phyloP scores from a whole-genome alignment of 345 rosid genomes.

The Firmiana major region DNA sequence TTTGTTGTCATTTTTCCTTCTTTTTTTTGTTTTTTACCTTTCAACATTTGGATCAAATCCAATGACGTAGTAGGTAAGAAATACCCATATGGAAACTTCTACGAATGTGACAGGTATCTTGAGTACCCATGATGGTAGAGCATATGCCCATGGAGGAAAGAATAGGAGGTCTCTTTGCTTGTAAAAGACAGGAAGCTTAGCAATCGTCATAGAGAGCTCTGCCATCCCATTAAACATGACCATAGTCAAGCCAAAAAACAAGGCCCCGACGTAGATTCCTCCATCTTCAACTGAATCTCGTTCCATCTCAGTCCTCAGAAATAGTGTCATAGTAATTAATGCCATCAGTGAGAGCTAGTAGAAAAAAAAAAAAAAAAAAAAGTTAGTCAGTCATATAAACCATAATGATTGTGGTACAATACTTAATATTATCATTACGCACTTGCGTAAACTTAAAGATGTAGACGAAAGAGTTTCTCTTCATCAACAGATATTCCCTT shows the following conservation, averaged over 20 bases:
- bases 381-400: slow-evolving; percentile 4
- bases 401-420: neutral
- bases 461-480: slow-evolving; percentile 74
- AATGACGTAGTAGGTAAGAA: slow-evolving; percentile 61
- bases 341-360: slow-evolving; percentile 42
- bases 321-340: slow-evolving; percentile 39
- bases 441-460: slow-evolving; percentile 68
- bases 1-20: too few species aligned
- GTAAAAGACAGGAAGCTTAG: slow-evolving; percentile 81
- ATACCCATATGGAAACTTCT: slow-evolving; percentile 63
- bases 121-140: slow-evolving; percentile 78
- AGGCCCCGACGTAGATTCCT: slow-evolving; percentile 51
- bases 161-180: slow-evolving; percentile 78
- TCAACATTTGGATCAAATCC: slow-evolving; percentile 70
- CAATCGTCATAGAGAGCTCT: slow-evolving; percentile 72
- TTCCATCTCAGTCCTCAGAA: slow-evolving; percentile 60
- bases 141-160: slow-evolving; percentile 79
- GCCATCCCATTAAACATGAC: slow-evolving; percentile 68
- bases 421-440: slow-evolving; percentile 11
- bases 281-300: slow-evolving; percentile 43
- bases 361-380: slow-evolving; percentile 1
- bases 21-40: slow-evolving; percentile 39
- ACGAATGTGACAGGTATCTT: slow-evolving; percentile 63
- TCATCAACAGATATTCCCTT: slow-evolving; percentile 73
- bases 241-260: slow-evolving; percentile 47